Evolutionary conservation across 2,329 filamentous ascomycete species (phyloP), one percentile per base, ranked within the genome.

Genomic region (Xylariaceae sp.): DNA sequence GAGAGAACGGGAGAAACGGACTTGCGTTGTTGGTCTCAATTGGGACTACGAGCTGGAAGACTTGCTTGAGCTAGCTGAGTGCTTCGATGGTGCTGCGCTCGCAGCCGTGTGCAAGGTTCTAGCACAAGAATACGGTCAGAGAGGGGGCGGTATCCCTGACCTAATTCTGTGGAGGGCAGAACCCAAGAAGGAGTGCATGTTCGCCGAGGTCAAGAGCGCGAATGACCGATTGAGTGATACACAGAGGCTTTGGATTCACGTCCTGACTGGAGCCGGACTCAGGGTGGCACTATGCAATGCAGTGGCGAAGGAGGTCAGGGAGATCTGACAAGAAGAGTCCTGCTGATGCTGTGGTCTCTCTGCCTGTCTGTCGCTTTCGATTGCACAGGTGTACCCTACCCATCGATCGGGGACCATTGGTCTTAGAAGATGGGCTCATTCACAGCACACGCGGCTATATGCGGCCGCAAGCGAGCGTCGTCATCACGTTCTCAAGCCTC

Each of bases 211-310:
- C 59, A 92, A 92, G 77, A 90, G 86, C 66, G 87, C 86, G 72
- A 97, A 96, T 74, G 94, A 99, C 79, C 85, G 92, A 45, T 78
- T 99, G 69, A 97, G 93, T 74, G 94, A 99, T 77, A 96, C 92
- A 15, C 94, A 99, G 77, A 80, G 94, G 67, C 81, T 99, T 66
- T 99, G 94, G 94, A 96, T 97, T 68, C 90, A 97, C 78, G 91
- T 97, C 6, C 80, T 99, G 56, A 88, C 87, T 6, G 87, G 88
- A 1, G 92, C 92, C 1, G 93, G 94, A 2, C 82, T 97, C 45
- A 84, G 82, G 66, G 93, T 97, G 34, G 92, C 96, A 67, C 78
- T 97, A 64, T 95, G 83, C 70, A 83, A 86, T 71, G 84, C 83
- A 10, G 74, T 83, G 44, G 82, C 82, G 45, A 80, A 73, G 64